A percentile compares a stretch with the other conserved stretches of the same genome.
These are phyloP conservation scores for Fomitopsis pinicola DNA, from an alignment of 1,284 basidiomycete genomes.

Conservation along the genomic window DNA sequence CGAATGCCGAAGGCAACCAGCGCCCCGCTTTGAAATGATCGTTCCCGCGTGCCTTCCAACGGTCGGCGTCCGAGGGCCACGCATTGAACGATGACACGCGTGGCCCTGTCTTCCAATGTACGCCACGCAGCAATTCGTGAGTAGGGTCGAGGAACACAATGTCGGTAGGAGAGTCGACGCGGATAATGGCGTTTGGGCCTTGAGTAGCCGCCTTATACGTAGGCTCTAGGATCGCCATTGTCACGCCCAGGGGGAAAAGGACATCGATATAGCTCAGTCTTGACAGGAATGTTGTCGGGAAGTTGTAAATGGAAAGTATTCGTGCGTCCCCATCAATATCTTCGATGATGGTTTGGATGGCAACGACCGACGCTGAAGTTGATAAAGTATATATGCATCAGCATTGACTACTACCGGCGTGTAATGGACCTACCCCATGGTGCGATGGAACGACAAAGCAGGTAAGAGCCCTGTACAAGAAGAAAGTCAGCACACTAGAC, in stretches of 20 bases:
- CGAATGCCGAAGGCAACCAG: slow-evolving; percentile 22
- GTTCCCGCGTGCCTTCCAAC: slow-evolving; percentile 15
- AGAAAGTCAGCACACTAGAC: background rate
- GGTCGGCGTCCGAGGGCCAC: slow-evolving; percentile 9
- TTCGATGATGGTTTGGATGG: slow-evolving; percentile 21
- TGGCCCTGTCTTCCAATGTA: slow-evolving; percentile 9
- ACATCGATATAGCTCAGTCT: slow-evolving; percentile 19
- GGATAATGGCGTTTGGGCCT: slow-evolving; percentile 19
- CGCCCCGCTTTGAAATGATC: slow-evolving; percentile 12
- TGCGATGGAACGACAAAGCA: slow-evolving; percentile 5
- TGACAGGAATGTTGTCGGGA: slow-evolving; percentile 18
- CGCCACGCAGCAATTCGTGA: slow-evolving; percentile 5
- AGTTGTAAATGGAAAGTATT: slow-evolving; percentile 26
- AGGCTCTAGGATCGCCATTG: slow-evolving; percentile 31
- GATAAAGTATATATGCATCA: background rate
- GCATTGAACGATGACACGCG: background rate
- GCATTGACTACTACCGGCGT: background rate
- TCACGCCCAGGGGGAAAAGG: slow-evolving; percentile 26
- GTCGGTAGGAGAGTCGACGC: slow-evolving; percentile 29
- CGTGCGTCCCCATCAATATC: slow-evolving; percentile 24
- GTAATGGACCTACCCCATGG: background rate
- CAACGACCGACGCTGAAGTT: slow-evolving; percentile 9
- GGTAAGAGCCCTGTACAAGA: slow-evolving; percentile 2
- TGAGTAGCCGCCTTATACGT: slow-evolving; percentile 20
- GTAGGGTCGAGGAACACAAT: slow-evolving; percentile 17